Conservation (phyloP, 257 asterid species). For the Euphrasia confusa region DNA sequence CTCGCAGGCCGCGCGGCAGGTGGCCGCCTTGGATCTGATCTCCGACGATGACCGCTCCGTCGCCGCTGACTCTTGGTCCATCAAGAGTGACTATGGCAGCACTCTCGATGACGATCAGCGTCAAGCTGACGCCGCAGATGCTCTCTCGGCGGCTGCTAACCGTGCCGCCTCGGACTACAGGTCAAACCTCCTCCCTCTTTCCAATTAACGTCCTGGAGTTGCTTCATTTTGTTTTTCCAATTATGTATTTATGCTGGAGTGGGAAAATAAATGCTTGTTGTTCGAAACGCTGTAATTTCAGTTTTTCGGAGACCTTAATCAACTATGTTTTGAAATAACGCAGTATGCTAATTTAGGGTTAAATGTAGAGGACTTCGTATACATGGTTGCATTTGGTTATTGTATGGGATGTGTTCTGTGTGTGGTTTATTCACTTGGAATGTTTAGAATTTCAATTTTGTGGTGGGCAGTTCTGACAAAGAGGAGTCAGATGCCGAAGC, state of each 20-base stretch:
- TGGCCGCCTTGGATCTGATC: conserved; percentile 68
- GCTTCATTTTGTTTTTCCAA: not conserved
- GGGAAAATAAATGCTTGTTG: conserved; percentile 5
- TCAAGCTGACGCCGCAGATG: conserved; percentile 95
- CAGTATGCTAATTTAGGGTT: conserved; percentile 10
- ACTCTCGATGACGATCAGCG: conserved; percentile 99
- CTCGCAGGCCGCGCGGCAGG: conserved; percentile 58
- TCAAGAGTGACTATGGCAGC: conserved; percentile 96
- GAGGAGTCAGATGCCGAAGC: conserved; percentile 84
- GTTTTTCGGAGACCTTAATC: conserved; percentile 4
- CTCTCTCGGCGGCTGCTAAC: conserved; percentile 61
- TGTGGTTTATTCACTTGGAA: conserved; percentile 17
- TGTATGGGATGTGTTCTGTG: conserved; percentile 2
- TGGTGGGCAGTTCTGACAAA: conserved; percentile 72
- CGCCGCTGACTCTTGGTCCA: conserved; percentile 98
- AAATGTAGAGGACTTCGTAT: conserved; percentile 1
- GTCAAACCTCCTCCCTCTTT: conserved; percentile 28
- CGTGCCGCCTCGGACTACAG: conserved; percentile 92
- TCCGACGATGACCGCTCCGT: conserved; percentile 96
- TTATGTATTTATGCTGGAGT: conserved; percentile 5
- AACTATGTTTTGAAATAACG: conserved; percentile 13
- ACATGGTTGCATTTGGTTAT: conserved; percentile 8
- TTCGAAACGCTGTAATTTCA: not conserved
- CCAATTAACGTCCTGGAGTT: conserved; percentile 14
- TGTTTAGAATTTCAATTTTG: conserved; percentile 12